Base-by-base conservation (phyloP, 352 stramenopile genomes). In the Pythium oligandrum region DNA sequence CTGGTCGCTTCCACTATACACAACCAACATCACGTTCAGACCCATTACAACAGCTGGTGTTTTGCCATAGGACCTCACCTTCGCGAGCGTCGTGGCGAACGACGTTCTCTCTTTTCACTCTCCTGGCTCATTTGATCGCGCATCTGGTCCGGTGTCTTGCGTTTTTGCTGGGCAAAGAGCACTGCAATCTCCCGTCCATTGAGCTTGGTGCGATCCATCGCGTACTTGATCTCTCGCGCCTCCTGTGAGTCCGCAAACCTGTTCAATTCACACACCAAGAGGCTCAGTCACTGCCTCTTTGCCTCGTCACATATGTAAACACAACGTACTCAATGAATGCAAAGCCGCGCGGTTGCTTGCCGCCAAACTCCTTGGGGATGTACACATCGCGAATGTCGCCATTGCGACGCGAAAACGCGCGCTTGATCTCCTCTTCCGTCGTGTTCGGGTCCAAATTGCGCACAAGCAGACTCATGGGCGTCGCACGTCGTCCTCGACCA, bases 111-210 rank as follows among this genome's bases (percentile, higher is more conserved):
- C 6, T 48, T 46, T 1, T 40, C 36, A 4, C 55, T 48, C 50
- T 69, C 17, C n/a, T 26, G 35, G 10, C 32, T 8, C 44, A 40
- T 36, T 30, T 47, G 51, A 33, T 63, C 54, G 36, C 81, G 78
- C 81, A 91, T 91, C 52, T 91, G 67, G 1, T 84, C 72, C 2
- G 81, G 81, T 42, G 75, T 91, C 70, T 91, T 91, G 54, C 81
- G 76, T 26, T 75, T 65, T 53, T 91, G 75, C 59, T 91, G 78
- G 6, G 81, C 81, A 56, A 91, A 91, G 6, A 91, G 61, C 48
- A 91, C 81, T 4, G 75, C 78, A 44, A 91, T 86, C 66, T 91
- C 81, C n/a, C 68, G 70, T 6, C 78, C 81, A 36, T 81, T 68
- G 6, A 91, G 65, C 30, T 67, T 70, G 44, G 72, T 75, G 48